Conservation (phyloP, 1,284 basidiomycete species). For the Ustilago xerochloae region DNA sequence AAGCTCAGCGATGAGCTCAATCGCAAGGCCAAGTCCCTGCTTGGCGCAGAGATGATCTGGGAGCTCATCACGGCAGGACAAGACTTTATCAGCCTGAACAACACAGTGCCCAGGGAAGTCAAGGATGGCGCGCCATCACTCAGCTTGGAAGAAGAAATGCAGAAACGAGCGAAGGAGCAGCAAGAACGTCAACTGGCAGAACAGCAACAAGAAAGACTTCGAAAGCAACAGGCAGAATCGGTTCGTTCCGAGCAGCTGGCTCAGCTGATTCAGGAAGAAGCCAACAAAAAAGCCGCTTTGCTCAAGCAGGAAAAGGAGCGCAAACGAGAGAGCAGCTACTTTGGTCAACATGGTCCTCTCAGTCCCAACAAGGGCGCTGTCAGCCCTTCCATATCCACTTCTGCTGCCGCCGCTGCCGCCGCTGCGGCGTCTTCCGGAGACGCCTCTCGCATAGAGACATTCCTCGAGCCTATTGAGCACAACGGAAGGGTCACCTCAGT, state of each 20-base stretch:
- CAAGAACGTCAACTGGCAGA: slow-evolving; percentile 41
- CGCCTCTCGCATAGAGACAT: slow-evolving; percentile 45
- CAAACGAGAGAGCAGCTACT: slow-evolving; percentile 42
- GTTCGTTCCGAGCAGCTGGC: slow-evolving; percentile 56
- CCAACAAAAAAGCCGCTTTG: slow-evolving; percentile 47
- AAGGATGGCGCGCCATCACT: slow-evolving; percentile 44
- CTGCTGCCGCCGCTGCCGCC: slow-evolving; percentile 1
- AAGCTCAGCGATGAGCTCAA: slow-evolving; percentile 47
- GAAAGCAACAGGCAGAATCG: slow-evolving; percentile 41
- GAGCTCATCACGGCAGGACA: slow-evolving; percentile 63
- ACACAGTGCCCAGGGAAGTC: slow-evolving; percentile 31
- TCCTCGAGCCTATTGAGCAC: slow-evolving; percentile 57
- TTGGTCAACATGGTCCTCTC: slow-evolving; percentile 22
- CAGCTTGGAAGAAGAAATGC: slow-evolving; percentile 65
- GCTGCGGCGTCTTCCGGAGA: slow-evolving; percentile 7
- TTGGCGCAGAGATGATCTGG: slow-evolving; percentile 68
- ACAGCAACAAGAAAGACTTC: slow-evolving; percentile 33
- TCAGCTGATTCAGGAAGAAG: slow-evolving; percentile 56
- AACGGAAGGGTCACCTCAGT: slow-evolving; percentile 37
- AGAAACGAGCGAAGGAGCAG: slow-evolving; percentile 53
- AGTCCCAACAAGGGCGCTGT: slow-evolving; percentile 20
- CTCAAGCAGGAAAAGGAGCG: slow-evolving; percentile 52
- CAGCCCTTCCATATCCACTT: not conserved
- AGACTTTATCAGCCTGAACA: slow-evolving; percentile 61
- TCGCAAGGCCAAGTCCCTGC: slow-evolving; percentile 50